A percentile compares a stretch with the other conserved stretches of the same genome.
Evolutionary conservation across 1,284 basidiomycete species (phyloP).

Genomic region (Irpex lacteus): DNA sequence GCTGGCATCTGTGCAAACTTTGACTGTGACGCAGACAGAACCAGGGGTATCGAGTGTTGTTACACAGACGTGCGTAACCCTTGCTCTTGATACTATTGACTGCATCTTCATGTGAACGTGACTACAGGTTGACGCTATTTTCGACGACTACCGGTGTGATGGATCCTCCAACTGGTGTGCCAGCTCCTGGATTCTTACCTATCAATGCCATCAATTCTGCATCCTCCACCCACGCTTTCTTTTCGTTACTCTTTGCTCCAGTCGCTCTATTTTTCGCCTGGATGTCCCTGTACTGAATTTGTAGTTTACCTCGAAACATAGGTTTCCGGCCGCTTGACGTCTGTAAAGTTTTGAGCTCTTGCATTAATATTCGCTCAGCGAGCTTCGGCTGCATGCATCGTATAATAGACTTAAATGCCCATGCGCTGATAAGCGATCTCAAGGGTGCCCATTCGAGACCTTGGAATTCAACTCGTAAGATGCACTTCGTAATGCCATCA

Average conservation of each 20-base stretch:
- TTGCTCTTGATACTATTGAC: neutral
- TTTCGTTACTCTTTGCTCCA: slow-evolving; percentile 6
- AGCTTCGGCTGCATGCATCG: too few relatives aligned
- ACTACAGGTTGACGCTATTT: slow-evolving; percentile 19
- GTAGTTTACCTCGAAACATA: too few relatives aligned
- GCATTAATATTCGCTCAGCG: too few relatives aligned
- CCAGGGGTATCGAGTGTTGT: slow-evolving; percentile 20
- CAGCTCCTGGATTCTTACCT: slow-evolving; percentile 24
- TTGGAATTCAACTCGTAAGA: too few relatives aligned
- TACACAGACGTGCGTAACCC: slow-evolving; percentile 26
- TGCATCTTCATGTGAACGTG: neutral
- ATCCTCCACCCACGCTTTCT: neutral
- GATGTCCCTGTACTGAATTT: neutral
- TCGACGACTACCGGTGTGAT: slow-evolving; percentile 21
- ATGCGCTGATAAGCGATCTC: too few relatives aligned
- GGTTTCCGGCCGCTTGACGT: too few relatives aligned
- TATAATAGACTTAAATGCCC: too few relatives aligned
- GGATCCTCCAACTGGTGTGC: slow-evolving; percentile 2
- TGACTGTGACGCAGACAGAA: slow-evolving; percentile 23
- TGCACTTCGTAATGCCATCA: neutral
- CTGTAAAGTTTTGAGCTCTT: too few relatives aligned
- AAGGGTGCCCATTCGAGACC: too few relatives aligned
- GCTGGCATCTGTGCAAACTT: slow-evolving; percentile 26
- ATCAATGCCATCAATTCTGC: slow-evolving; percentile 21
- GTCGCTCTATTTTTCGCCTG: neutral